Conservation (phyloP, 495 filamentous ascomycete species). For the Trichoderma virens region DNA sequence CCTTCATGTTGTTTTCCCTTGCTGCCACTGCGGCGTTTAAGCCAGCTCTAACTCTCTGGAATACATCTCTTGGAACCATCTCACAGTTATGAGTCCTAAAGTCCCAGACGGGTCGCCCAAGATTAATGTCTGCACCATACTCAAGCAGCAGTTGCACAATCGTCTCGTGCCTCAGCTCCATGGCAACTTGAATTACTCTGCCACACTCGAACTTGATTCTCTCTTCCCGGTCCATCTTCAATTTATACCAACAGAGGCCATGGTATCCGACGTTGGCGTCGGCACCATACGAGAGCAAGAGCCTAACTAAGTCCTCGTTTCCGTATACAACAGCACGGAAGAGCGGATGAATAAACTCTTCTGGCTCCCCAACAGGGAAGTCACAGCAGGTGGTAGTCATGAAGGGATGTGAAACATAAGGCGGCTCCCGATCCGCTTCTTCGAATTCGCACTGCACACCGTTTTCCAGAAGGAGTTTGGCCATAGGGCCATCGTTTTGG, state of each 20-base stretch:
- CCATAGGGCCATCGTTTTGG: no score
- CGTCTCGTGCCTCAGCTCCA: not conserved
- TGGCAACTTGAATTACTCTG: not conserved
- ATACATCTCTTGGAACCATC: not conserved
- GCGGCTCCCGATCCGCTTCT: not conserved
- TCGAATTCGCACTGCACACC: not conserved
- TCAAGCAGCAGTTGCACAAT: not conserved
- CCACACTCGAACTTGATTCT: not conserved
- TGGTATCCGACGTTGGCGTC: not conserved
- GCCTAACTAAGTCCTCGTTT: not conserved
- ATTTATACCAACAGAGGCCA: no score
- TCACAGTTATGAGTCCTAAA: not conserved
- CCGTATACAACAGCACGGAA: not conserved
- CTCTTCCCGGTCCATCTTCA: no score
- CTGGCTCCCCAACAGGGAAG: not conserved
- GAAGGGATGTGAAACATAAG: no score
- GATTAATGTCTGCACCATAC: not conserved
- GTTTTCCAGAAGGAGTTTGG: no score
- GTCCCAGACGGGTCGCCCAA: not conserved
- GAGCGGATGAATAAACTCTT: not conserved
- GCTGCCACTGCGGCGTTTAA: no score
- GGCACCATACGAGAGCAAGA: not conserved
- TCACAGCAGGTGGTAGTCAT: not conserved
- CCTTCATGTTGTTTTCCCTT: no score
- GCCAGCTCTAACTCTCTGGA: no score